These are phyloP conservation scores for Alloteropsis semialata DNA, from an alignment of 176 grass and related monocot genomes.

Conservation along the genomic window DNA sequence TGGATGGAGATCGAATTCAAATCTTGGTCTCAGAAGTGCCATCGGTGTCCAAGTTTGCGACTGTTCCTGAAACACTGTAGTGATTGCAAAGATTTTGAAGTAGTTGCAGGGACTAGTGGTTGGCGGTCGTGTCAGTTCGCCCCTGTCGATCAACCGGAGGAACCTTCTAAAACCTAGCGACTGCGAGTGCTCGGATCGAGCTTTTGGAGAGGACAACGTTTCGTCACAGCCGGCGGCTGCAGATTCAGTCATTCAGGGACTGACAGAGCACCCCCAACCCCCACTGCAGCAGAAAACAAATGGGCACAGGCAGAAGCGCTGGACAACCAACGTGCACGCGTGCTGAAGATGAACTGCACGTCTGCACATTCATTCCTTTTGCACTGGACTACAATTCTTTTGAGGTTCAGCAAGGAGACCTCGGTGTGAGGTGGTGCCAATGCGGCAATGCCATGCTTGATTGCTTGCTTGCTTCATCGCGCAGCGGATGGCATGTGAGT, in stretches of 20 bases:
- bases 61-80: not conserved
- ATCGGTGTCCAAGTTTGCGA: not conserved
- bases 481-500: not conserved
- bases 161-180: conserved; percentile 32
- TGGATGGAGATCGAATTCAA: not conserved
- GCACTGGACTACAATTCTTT: not conserved
- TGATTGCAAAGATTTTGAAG: too few species aligned
- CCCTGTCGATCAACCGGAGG: not conserved
- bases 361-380: conserved; percentile 14
- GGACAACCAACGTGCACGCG: conserved; percentile 14
- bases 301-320: not conserved
- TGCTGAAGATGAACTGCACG: not conserved
- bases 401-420: not conserved
- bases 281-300: conserved; percentile 23
- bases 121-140: not conserved
- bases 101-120: not conserved
- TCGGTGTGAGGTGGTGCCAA: not conserved
- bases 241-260: conserved; percentile 1
- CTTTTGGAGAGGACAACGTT: not conserved
- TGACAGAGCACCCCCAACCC: not conserved
- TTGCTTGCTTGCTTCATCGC: not conserved
- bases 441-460: not conserved
- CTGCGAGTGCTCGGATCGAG: too few species aligned
- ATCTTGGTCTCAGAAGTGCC: too few species aligned
- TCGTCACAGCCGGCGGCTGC: conserved; percentile 15